Evolutionary conservation across 805 yeast genomes (phyloP).

Genomic region (Saccharomycopsis schoenii): DNA sequence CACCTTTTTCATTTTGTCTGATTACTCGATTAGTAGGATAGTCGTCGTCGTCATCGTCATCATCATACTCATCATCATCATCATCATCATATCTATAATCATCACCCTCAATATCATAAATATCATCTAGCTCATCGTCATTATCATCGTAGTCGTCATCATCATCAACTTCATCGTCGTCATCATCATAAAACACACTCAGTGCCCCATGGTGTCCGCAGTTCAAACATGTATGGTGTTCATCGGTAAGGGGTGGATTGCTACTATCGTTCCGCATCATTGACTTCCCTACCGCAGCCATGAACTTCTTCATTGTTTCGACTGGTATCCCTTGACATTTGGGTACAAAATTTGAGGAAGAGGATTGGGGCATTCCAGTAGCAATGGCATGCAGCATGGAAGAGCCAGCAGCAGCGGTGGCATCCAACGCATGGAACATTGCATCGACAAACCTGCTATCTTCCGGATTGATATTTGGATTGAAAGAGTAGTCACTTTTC

Average conservation of each 20-base stretch:
- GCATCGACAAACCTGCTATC: not conserved
- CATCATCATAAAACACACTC: not conserved
- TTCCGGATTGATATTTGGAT: not conserved
- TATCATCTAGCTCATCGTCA: not conserved
- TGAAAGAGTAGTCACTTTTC: not conserved
- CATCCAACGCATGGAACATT: not conserved
- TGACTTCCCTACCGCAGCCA: constrained; percentile 1
- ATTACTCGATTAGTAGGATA: constrained; percentile 14
- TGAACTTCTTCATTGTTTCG: not conserved
- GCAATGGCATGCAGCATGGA: not conserved
- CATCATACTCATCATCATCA: not conserved
- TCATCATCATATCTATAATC: not conserved
- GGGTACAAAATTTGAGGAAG: not conserved
- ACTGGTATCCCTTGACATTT: not conserved
- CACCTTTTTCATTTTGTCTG: constrained; percentile 17
- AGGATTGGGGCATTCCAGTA: not conserved
- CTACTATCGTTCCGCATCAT: not conserved
- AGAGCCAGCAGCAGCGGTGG: not conserved
- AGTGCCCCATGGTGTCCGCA: not conserved
- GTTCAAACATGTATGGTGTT: not conserved
- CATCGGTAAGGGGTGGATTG: not conserved
- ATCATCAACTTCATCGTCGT: not conserved
- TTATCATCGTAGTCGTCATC: not conserved
- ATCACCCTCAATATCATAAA: not conserved
- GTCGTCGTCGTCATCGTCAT: constrained; percentile 8